Evolutionary conservation across 805 yeast species (phyloP).

Genomic region (Pichia deserticola): DNA sequence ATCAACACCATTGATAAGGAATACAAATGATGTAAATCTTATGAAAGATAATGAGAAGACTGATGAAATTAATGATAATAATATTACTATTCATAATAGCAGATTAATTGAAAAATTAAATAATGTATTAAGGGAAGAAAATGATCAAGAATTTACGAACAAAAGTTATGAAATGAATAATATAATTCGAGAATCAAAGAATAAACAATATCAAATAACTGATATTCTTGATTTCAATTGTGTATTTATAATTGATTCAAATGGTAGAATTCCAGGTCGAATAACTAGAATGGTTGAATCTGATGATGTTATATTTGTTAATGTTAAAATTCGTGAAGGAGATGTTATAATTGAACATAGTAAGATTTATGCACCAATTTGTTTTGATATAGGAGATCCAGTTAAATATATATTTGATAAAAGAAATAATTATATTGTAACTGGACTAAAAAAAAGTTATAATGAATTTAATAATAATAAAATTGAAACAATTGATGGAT

Average conservation of each 20-base stretch:
- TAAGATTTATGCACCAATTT: conserved; percentile 15
- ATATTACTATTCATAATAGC: no score
- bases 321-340: neutral
- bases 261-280: neutral
- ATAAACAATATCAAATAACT: neutral
- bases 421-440: conserved; percentile 8
- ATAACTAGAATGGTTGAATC: neutral
- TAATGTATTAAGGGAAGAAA: neutral
- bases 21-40: neutral
- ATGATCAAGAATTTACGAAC: no score
- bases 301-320: neutral
- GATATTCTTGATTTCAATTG: conserved; percentile 1
- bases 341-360: conserved; percentile 1
- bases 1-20: neutral
- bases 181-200: neutral
- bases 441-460: conserved; percentile 10
- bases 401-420: conserved; percentile 7
- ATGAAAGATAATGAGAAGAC: neutral
- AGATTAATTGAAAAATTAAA: no score
- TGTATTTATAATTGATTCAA: neutral
- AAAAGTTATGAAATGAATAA: no score
- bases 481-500: conserved; percentile 12
- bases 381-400: conserved; percentile 13
- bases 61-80: neutral
- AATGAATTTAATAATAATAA: neutral